Evolutionary conservation across 1,284 basidiomycete genomes (phyloP).

Genomic region (Malassezia japonica): DNA sequence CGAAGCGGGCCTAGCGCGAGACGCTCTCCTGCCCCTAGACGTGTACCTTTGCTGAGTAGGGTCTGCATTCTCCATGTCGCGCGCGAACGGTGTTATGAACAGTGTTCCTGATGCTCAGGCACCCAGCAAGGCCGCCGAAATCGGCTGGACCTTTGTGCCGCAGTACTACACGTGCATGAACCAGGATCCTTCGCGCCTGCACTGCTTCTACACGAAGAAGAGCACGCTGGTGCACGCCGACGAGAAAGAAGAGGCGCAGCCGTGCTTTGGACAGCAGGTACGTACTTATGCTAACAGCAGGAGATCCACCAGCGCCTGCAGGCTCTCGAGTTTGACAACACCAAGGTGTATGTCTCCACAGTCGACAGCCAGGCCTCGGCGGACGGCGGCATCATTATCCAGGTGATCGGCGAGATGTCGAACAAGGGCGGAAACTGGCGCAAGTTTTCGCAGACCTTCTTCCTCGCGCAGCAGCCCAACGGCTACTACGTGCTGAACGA

Average conservation of each 20-base stretch:
- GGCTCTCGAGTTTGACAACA: conserved; percentile 83
- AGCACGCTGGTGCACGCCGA: conserved; percentile 87
- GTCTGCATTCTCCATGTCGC: conserved; percentile 15
- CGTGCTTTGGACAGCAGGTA: conserved; percentile 77
- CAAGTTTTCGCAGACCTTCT: conserved; percentile 99
- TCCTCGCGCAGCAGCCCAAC: conserved; percentile 96
- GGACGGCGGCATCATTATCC: conserved; percentile 91
- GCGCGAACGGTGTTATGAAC: conserved; percentile 4
- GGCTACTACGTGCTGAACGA: conserved; percentile 99
- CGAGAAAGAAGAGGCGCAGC: conserved; percentile 58
- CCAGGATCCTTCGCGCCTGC: conserved; percentile 88
- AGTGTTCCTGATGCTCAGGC: neutral
- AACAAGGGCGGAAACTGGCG: conserved; percentile 73
- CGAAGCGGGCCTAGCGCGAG: too few species aligned
- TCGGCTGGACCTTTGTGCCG: conserved; percentile 48
- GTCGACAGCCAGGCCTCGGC: conserved; percentile 62
- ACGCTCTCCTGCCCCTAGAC: neutral
- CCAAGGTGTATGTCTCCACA: conserved; percentile 80
- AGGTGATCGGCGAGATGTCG: conserved; percentile 97
- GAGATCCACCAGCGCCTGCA: conserved; percentile 95
- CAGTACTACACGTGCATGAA: conserved; percentile 75
- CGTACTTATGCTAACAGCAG: conserved; percentile 53
- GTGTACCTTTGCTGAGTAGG: neutral
- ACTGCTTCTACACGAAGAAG: conserved; percentile 97
- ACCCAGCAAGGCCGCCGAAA: conserved; percentile 34